These are phyloP conservation scores for Russula virescens DNA, from an alignment of 768 basidiomycete genomes.

Conservation along the genomic window DNA sequence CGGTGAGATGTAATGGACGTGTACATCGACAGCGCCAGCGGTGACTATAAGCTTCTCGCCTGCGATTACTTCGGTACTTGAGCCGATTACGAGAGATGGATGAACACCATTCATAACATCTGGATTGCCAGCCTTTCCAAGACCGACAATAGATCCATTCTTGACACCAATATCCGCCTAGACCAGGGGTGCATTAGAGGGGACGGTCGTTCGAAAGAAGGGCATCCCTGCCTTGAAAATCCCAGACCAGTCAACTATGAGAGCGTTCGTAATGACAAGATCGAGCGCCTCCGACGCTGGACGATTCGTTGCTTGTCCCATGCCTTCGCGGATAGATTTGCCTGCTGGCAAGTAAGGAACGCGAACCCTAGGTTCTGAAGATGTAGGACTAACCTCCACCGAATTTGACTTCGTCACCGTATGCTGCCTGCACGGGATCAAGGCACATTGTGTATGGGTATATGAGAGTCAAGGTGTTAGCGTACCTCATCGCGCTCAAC, in stretches of 20 bases:
- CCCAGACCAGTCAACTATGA: constrained; percentile 92
- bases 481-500: constrained; percentile 79
- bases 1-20: constrained; percentile 94
- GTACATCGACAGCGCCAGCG: constrained; percentile 87
- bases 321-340: constrained; percentile 92
- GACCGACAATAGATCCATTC: constrained; percentile 70
- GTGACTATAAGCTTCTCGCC: constrained; percentile 94
- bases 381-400: constrained; percentile 63
- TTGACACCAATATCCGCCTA: constrained; percentile 96
- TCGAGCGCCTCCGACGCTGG: constrained; percentile 69
- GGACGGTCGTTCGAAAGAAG: neutral
- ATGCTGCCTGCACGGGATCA: constrained; percentile 53
- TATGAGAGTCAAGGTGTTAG: neutral
- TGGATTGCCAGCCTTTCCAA: constrained; percentile 98
- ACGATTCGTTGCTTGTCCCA: constrained; percentile 85
- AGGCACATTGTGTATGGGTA: neutral
- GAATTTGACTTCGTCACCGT: constrained; percentile 97
- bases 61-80: constrained; percentile 91
- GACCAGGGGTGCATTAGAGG: neutral
- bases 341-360: constrained; percentile 39
- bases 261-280: constrained; percentile 90
- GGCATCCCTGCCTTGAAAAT: constrained; percentile 72
- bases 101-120: constrained; percentile 83
- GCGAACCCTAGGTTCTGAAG: neutral
- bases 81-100: constrained; percentile 71